These are phyloP conservation scores for Paramecium pentaurelia DNA, from an alignment of 73 alveolate species.

Conservation along the genomic window DNA sequence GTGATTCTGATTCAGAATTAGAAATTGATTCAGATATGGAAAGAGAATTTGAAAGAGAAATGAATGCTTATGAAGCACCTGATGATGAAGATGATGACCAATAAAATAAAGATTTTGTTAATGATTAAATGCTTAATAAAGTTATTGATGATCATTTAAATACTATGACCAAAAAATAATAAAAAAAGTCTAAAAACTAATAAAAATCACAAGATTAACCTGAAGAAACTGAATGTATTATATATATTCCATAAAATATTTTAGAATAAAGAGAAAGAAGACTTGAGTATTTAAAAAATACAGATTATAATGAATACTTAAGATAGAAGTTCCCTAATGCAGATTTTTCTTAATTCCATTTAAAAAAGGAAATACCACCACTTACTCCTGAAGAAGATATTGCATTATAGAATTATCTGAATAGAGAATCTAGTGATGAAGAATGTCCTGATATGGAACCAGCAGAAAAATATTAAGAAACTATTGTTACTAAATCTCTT, in stretches of 20 bases:
- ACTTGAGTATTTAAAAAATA: neutral
- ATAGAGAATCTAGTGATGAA: neutral
- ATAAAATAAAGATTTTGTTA: neutral
- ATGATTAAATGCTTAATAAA: neutral
- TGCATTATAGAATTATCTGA: neutral
- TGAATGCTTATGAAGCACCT: neutral
- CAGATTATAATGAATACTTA: neutral
- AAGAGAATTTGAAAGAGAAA: neutral
- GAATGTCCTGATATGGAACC: neutral
- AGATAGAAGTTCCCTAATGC: neutral
- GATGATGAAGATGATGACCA: neutral
- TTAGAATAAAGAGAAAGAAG: neutral
- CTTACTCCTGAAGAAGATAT: neutral
- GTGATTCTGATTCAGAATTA: neutral
- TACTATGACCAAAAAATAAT: neutral
- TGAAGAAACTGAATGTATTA: neutral
- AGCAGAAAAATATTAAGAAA: neutral
- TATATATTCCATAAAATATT: neutral
- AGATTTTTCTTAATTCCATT: neutral
- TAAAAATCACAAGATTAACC: neutral
- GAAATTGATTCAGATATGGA: constrained; percentile 14
- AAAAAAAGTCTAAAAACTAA: neutral
- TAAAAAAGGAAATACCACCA: neutral
- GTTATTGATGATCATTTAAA: neutral
- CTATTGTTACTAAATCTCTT: neutral